Percentiles rank a stretch among this genome's conserved stretches.
Evolutionary conservation across 106 monocot genomes (phyloP).

Genomic region (Hemerocallis citrina): DNA sequence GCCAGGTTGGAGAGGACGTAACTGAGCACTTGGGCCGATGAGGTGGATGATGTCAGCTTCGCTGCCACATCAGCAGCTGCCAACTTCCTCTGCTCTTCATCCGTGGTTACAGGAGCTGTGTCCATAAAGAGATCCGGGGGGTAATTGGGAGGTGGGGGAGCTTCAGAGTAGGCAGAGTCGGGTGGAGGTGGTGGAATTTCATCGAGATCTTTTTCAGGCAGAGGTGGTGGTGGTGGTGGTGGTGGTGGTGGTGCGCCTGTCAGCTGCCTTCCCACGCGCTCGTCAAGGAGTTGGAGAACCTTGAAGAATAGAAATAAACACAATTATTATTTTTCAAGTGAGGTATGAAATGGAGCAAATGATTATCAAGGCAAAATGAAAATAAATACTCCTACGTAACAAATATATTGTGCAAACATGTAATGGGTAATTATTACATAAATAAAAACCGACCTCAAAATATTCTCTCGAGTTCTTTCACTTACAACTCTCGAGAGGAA

Average conservation of each 20-base stretch:
- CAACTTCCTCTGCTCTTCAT: slow-evolving; percentile 20
- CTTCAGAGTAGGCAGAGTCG: not conserved
- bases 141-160: not conserved
- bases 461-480: no score
- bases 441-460: no score
- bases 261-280: slow-evolving; percentile 16
- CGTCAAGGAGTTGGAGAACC: slow-evolving; percentile 24
- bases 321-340: not conserved
- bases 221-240: not conserved
- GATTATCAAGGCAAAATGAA: not conserved
- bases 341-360: not conserved
- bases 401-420: no score
- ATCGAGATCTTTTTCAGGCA: slow-evolving; percentile 5
- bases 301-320: slow-evolving; percentile 9
- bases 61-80: slow-evolving; percentile 61
- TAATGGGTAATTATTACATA: no score
- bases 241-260: not conserved
- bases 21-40: slow-evolving; percentile 63
- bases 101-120: not conserved
- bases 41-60: slow-evolving; percentile 53
- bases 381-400: not conserved
- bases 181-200: slow-evolving; percentile 11
- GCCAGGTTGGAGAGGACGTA: slow-evolving; percentile 68
- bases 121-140: not conserved
- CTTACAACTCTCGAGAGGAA: no score